Conservation (phyloP, 495 filamentous ascomycete species). For the Cercophora newfieldiana region DNA sequence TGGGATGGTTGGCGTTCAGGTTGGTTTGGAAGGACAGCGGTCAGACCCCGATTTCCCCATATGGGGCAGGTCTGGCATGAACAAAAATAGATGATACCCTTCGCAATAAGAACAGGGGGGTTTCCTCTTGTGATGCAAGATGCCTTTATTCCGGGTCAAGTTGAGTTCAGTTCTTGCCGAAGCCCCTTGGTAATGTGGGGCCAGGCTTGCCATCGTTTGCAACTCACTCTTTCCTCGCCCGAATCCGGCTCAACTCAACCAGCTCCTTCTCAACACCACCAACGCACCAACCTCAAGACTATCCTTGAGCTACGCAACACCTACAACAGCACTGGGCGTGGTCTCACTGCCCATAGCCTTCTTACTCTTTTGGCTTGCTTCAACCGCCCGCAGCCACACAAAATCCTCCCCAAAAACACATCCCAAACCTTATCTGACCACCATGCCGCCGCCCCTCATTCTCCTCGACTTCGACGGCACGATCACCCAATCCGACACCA, state of each 20-base stretch:
- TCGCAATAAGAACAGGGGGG: constrained; percentile 19
- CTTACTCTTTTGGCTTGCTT: too few species aligned
- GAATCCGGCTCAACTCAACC: neutral
- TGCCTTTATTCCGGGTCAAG: too few species aligned
- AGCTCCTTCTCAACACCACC: neutral
- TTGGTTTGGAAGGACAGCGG: neutral
- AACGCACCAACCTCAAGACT: neutral
- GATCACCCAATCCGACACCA: constrained; percentile 42
- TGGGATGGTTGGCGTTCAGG: neutral
- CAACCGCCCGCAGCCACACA: neutral
- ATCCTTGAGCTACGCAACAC: neutral
- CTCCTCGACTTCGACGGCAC: constrained; percentile 54
- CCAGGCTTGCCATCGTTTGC: neutral
- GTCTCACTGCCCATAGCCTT: too few species aligned
- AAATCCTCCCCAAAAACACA: constrained; percentile 2
- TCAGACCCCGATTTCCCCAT: neutral
- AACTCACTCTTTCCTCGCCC: neutral
- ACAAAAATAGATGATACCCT: constrained; percentile 26
- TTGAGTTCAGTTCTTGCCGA: too few species aligned
- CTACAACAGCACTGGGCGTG: too few species aligned
- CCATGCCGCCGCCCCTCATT: constrained; percentile 31
- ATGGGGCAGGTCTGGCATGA: constrained; percentile 8
- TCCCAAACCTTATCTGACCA: constrained; percentile 1
- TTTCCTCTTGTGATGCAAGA: too few species aligned
- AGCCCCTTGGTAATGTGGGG: neutral